These are phyloP conservation scores for Xylogone sp. DNA, from an alignment of 2,329 filamentous ascomycete genomes.

Conservation along the genomic window DNA sequence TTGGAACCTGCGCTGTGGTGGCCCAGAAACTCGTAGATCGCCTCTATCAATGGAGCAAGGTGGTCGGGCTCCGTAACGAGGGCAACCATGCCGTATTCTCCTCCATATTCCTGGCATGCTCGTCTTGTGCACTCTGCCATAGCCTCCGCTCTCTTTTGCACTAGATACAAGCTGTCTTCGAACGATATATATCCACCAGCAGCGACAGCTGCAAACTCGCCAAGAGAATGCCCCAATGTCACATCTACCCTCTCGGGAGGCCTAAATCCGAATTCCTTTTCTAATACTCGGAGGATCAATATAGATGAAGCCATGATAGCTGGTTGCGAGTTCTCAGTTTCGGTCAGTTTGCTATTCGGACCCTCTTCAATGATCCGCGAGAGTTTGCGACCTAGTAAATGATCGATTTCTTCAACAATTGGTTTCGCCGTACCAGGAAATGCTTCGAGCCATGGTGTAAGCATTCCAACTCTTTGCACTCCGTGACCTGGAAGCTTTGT, in stretches of 20 bases:
- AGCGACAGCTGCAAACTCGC: slow-evolving; percentile 89
- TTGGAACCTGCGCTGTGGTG: slow-evolving; percentile 62
- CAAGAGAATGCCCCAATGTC: slow-evolving; percentile 84
- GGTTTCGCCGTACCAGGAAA: slow-evolving; percentile 75
- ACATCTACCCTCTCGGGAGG: slow-evolving; percentile 70
- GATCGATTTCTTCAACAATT: slow-evolving; percentile 84
- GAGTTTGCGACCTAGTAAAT: slow-evolving; percentile 68
- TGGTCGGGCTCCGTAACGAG: slow-evolving; percentile 82
- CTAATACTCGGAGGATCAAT: slow-evolving; percentile 81
- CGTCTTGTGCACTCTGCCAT: slow-evolving; percentile 74
- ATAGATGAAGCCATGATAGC: slow-evolving; percentile 95
- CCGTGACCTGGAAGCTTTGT: slow-evolving; percentile 63
- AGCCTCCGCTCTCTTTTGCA: slow-evolving; percentile 72
- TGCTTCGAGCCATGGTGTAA: slow-evolving; percentile 77
- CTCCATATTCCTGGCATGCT: slow-evolving; percentile 64
- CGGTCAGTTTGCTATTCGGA: slow-evolving; percentile 71
- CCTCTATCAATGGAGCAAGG: slow-evolving; percentile 63
- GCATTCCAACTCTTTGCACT: slow-evolving; percentile 86
- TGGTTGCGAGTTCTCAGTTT: slow-evolving; percentile 85
- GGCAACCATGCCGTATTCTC: slow-evolving; percentile 92
- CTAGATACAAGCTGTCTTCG: slow-evolving; percentile 71
- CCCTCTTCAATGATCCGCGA: slow-evolving; percentile 76
- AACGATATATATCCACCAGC: slow-evolving; percentile 78
- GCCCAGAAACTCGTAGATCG: slow-evolving; percentile 76
- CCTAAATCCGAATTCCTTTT: slow-evolving; percentile 78